These are phyloP conservation scores for Fremontodendron californicum DNA, from an alignment of 345 rosid genomes.

Conservation along the genomic window DNA sequence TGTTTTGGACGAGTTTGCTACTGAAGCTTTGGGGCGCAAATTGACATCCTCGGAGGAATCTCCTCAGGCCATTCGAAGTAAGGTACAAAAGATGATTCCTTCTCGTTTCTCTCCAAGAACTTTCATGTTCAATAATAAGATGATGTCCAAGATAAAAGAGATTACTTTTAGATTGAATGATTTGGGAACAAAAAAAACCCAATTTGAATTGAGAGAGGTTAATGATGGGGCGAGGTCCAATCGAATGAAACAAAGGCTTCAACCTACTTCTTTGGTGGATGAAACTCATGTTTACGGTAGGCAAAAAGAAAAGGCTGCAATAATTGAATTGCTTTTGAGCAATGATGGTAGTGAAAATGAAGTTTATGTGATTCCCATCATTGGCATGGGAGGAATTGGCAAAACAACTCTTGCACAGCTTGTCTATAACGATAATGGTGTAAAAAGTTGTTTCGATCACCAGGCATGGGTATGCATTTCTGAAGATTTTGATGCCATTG, in stretches of 20 bases:
- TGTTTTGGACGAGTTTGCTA: constrained; percentile 24
- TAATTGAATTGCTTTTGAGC: not conserved
- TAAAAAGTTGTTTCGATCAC: not conserved
- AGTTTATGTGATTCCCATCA: not conserved
- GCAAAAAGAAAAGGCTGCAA: not conserved
- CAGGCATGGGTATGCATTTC: not conserved
- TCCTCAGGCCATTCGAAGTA: not conserved
- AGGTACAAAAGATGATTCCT: not conserved
- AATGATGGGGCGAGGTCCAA: not conserved
- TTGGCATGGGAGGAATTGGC: not conserved
- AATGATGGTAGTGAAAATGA: not conserved
- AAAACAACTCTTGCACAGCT: not conserved
- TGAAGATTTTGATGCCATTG: not conserved
- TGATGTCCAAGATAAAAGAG: not conserved
- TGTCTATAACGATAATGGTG: not conserved
- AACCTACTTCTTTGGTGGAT: not conserved
- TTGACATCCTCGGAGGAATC: not conserved
- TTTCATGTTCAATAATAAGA: not conserved
- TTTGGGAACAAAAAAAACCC: not conserved
- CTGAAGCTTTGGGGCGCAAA: not conserved
- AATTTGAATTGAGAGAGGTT: not conserved
- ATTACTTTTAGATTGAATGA: not conserved
- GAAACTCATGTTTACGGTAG: not conserved
- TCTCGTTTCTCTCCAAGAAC: not conserved
- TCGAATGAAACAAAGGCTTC: not conserved